A percentile compares a stretch with the other conserved stretches of the same genome.
Conservation (phyloP, 176 grass and related monocot genomes). For the Chloris gayana region DNA sequence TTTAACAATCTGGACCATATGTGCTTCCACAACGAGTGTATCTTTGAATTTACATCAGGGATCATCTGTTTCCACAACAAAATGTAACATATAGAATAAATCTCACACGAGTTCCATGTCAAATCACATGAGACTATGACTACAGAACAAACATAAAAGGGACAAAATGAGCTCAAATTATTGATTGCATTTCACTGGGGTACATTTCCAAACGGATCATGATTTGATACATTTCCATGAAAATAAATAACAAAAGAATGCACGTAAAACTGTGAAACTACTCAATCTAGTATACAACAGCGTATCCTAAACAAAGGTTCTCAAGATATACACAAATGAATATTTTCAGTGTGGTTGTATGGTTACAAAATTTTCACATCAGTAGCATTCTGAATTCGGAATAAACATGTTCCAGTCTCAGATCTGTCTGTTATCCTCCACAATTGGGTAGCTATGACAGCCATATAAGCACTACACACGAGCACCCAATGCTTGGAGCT, state of each 20-base stretch:
- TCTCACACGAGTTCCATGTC: neutral
- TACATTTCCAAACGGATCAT: slow-evolving; percentile 21
- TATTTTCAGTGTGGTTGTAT: slow-evolving; percentile 40
- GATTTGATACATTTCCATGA: slow-evolving; percentile 27
- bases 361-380: slow-evolving; percentile 21
- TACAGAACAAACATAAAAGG: neutral
- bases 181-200: slow-evolving; percentile 32
- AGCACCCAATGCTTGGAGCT: slow-evolving; percentile 59
- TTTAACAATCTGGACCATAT: no score
- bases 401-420: slow-evolving; percentile 27
- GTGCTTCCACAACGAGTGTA: no score
- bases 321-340: slow-evolving; percentile 39
- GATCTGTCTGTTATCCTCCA: slow-evolving; percentile 15
- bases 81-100: no score
- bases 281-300: slow-evolving; percentile 54
- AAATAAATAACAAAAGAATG: slow-evolving; percentile 36
- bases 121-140: neutral
- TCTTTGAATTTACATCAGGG: no score
- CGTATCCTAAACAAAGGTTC: slow-evolving; percentile 25
- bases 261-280: slow-evolving; percentile 39
- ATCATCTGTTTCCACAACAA: no score
- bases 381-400: slow-evolving; percentile 6
- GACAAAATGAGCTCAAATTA: slow-evolving; percentile 20
- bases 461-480: slow-evolving; percentile 40
- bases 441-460: slow-evolving; percentile 10